A percentile compares a stretch with the other conserved stretches of the same genome.
Conservation (phyloP, 2,329 filamentous ascomycete genomes). For the Pseudophaeomoniella oleicola region DNA sequence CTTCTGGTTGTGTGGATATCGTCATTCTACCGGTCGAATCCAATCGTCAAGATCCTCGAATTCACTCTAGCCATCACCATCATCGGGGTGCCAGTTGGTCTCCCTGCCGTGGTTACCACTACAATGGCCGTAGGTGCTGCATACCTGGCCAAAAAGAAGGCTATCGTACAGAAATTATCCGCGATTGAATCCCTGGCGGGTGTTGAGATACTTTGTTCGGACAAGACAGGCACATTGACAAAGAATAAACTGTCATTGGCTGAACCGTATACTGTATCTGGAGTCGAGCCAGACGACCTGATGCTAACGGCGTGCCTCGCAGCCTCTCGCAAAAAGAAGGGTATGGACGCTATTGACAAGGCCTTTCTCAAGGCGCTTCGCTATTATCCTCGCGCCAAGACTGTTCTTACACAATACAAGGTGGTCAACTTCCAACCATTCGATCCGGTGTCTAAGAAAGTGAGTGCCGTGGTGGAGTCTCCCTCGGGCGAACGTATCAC, state of each 20-base stretch:
- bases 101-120: conserved; percentile 83
- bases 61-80: conserved; percentile 85
- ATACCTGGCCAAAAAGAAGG: conserved; percentile 83
- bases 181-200: conserved; percentile 85
- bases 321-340: conserved; percentile 87
- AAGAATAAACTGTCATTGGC: conserved; percentile 86
- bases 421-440: conserved; percentile 77
- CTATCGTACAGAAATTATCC: conserved; percentile 83
- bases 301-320: conserved; percentile 87
- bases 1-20: conserved; percentile 73
- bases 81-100: conserved; percentile 83
- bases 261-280: conserved; percentile 69
- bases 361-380: conserved; percentile 78
- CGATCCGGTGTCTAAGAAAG: conserved; percentile 88
- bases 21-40: conserved; percentile 76
- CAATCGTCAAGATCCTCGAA: conserved; percentile 62
- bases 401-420: conserved; percentile 67
- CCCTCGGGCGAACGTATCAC: conserved; percentile 70
- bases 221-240: conserved; percentile 86
- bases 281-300: conserved; percentile 73
- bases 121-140: conserved; percentile 90
- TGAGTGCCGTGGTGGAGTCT: conserved; percentile 69
- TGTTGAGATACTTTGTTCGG: conserved; percentile 86
- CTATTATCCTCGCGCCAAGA: conserved; percentile 71
- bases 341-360: conserved; percentile 89